Evolutionary conservation across 164 flowering plant genomes (phyloP), one percentile per base, ranked within the genome.

Genomic region (Nelumbo lutea): DNA sequence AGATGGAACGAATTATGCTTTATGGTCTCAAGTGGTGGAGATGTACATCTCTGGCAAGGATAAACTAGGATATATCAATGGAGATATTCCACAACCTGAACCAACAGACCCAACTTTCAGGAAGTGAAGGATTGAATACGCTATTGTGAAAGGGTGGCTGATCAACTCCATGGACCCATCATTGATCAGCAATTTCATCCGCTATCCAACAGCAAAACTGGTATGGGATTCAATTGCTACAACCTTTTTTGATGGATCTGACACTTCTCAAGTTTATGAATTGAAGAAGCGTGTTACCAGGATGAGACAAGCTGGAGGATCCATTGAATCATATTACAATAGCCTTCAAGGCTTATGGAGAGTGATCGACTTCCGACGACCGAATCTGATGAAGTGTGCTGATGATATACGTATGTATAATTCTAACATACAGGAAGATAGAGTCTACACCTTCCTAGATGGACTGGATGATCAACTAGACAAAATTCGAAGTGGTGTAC

Each of bases 1-100:
- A 58, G 71, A 68, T 59, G 64, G 64, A 45, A 59, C 71, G 64
- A 68, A 68, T 64, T 68, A 68, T 46, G 71, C 71, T 48, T 57
- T 68, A 59, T 61, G 71, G 62, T 57, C 71, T 57, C 38, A 64
- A 5, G 53, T 63, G 46, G 40, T 63, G 41, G 14, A 63, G 66
- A 63, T 63, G 66, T 46, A 46, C 7, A 46, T 46, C 48, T 46
- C 48, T 27, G 27, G 27, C 27, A 27, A 27, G 27, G 27, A 27
- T 27, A 27, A 27, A 27, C 27, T 27, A 27, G 48, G 48, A 7
- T 46, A 46, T 7, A 64, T 64, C 7, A 65, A 65, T 13, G 61
- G 61, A 9, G 68, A 55, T 66, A 59, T 42, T 6, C 67, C 67
- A 15, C 43, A 14, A 59, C 71, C 64, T 59, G 14, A 15, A 39